phyloP scores from a whole-genome alignment of 768 basidiomycete genomes.

The Sutorius australiensis region DNA sequence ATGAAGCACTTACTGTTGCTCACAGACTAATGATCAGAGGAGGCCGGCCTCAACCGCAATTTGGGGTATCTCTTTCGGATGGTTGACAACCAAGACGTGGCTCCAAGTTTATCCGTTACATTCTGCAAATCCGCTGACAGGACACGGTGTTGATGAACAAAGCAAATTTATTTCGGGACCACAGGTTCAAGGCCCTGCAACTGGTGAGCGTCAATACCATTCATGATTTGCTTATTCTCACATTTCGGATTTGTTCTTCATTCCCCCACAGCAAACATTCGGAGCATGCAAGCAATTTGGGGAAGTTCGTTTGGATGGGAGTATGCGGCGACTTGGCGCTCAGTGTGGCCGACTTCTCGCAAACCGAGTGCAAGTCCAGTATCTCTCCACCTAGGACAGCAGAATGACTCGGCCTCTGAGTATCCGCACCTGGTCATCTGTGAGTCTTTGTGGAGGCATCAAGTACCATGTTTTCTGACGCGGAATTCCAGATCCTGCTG shows the following conservation, averaged over 20 bases:
- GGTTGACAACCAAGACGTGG: conserved; percentile 19
- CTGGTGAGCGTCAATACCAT: conserved; percentile 1
- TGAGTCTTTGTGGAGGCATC: conserved; percentile 10
- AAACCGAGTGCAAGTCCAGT: not conserved
- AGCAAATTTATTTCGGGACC: not conserved
- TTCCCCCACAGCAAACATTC: conserved; percentile 37
- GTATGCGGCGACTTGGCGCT: conserved; percentile 13
- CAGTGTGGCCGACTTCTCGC: conserved; percentile 15
- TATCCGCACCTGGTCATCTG: conserved; percentile 30
- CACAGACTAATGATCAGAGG: conserved; percentile 6
- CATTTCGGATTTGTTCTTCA: conserved; percentile 48
- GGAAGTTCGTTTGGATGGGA: conserved; percentile 21
- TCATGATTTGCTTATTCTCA: not conserved
- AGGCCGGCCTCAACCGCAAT: not conserved
- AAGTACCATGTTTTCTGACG: conserved; percentile 10
- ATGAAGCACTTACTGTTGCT: not conserved
- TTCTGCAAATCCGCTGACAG: not conserved
- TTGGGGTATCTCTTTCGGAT: conserved; percentile 22
- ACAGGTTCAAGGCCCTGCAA: not conserved
- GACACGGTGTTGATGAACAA: not conserved
- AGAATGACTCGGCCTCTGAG: conserved; percentile 4
- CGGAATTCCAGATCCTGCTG: conserved; percentile 34
- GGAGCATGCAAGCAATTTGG: conserved; percentile 43
- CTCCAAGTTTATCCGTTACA: conserved; percentile 18
- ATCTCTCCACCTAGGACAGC: conserved; percentile 1